A percentile compares a stretch with the other conserved stretches of the same genome.
These are phyloP conservation scores for Dissophora globulifera DNA, from an alignment of 192 early-diverging fungal species.

Conservation along the genomic window DNA sequence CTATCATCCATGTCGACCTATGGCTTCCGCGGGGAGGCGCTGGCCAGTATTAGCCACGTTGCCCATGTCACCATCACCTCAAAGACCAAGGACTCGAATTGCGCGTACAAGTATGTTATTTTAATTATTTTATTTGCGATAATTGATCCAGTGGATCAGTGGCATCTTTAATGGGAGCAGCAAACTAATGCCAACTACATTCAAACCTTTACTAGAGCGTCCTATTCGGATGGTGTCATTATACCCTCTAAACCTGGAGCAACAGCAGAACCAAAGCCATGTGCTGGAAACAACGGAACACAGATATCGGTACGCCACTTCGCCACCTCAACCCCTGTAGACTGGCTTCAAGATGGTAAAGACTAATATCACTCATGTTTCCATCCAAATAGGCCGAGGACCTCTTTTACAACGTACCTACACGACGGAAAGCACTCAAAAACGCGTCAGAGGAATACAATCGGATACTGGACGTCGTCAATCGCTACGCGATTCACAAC, in stretches of 20 bases:
- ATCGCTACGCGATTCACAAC: constrained; percentile 95
- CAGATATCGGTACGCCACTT: constrained; percentile 87
- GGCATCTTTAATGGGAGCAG: too few species aligned
- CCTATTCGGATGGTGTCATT: constrained; percentile 89
- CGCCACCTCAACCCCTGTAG: too few species aligned
- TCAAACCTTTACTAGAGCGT: too few species aligned
- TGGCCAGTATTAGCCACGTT: constrained; percentile 96
- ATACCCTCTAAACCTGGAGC: constrained; percentile 79
- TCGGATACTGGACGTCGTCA: constrained; percentile 89
- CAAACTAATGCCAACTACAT: too few species aligned
- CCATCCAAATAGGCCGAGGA: constrained; percentile 93
- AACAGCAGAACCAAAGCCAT: constrained; percentile 85
- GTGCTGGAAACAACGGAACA: constrained; percentile 96
- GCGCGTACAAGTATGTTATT: constrained; percentile 70
- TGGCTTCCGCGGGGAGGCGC: constrained; percentile 97
- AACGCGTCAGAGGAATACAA: constrained; percentile 91
- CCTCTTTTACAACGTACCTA: constrained; percentile 94
- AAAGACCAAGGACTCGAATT: constrained; percentile 78
- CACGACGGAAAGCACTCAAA: constrained; percentile 85
- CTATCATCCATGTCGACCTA: constrained; percentile 86
- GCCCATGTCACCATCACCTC: constrained; percentile 91
- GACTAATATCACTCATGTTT: too few species aligned
- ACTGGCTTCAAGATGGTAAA: too few species aligned
- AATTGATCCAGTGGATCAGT: too few species aligned
- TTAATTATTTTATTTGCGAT: neutral